Base-by-base conservation (phyloP, 768 basidiomycete genomes). In the Collybia nuda region DNA sequence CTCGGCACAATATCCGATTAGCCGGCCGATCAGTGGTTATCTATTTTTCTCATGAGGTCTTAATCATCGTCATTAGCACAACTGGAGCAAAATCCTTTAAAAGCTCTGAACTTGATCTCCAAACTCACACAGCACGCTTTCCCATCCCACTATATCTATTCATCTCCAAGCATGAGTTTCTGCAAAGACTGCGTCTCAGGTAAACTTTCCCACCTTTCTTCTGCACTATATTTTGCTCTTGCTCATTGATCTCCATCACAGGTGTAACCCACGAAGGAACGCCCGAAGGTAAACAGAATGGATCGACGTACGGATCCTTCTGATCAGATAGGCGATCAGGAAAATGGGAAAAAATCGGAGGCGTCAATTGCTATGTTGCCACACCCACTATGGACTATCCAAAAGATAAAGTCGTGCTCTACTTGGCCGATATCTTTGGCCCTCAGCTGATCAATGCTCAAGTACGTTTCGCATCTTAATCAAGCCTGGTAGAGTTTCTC, bases 371-470 rank as follows among this genome's bases (percentile, higher is more conserved):
- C 54, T 86, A 86, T 53, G 70, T 83, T 44, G 76, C 78, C 1
- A 81, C 77, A 1, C 85, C 85, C 11, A 62, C 70, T 0, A 56
- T 57, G 2, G 75, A 77, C 35, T 82, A 79, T 51, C 65, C 75
- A 47, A 78, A 81, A 64, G 72, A 78, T 55, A 85, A 83, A 61
- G 80, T 74, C 22, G 47, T 86, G 42, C 71, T 86, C 22, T 79
- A 70, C 68, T 61, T 85, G 21, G 49, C 79, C 2, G 85, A 83
- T 54, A 66, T 74, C 40, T 82, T 79, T 50, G 84, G 82, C 6
- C 58, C 74, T 21, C 66, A 75, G 19, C 64, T 82, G 8, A 37
- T 62, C 61, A 84, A 85, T 56, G 46, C 63, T 32, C 61, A 71
- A 63, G 81, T 79, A 37, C 4, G 72, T 58, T 35, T n/a, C n/a